phyloP scores from a whole-genome alignment of 2,329 filamentous ascomycete genomes.

The Cercospora sp. region DNA sequence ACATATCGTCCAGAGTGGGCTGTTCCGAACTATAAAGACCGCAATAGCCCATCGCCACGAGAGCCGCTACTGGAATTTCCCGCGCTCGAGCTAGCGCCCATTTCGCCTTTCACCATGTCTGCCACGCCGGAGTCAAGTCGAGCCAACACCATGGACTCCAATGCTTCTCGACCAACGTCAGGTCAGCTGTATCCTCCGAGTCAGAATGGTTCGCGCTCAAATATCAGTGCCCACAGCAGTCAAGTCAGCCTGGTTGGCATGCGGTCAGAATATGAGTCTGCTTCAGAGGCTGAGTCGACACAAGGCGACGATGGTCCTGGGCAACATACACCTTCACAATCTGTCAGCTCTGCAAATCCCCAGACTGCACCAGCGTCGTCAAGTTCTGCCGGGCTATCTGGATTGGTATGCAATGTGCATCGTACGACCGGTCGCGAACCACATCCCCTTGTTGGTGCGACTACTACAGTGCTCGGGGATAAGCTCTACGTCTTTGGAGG shows the following conservation, averaged over 20 bases:
- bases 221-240: slow-evolving; percentile 48
- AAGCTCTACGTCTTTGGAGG: slow-evolving; percentile 97
- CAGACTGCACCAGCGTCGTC: slow-evolving; percentile 34
- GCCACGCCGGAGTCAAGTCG: slow-evolving; percentile 47
- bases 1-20: slow-evolving; percentile 42
- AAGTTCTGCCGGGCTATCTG: slow-evolving; percentile 62
- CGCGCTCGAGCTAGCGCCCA: slow-evolving; percentile 28
- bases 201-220: slow-evolving; percentile 39
- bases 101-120: slow-evolving; percentile 44
- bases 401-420: slow-evolving; percentile 68
- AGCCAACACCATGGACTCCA: slow-evolving; percentile 51
- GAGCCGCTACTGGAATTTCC: slow-evolving; percentile 29
- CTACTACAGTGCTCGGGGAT: slow-evolving; percentile 91
- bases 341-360: slow-evolving; percentile 18
- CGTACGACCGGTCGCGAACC: slow-evolving; percentile 90
- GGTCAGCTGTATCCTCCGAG: slow-evolving; percentile 43
- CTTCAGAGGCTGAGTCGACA: slow-evolving; percentile 39
- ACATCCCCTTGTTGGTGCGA: slow-evolving; percentile 87
- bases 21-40: slow-evolving; percentile 43
- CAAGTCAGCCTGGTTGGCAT: slow-evolving; percentile 48
- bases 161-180: slow-evolving; percentile 47
- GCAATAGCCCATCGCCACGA: slow-evolving; percentile 31
- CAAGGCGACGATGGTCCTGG: slow-evolving; percentile 30
- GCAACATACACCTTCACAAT: slow-evolving; percentile 36
- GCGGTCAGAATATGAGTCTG: slow-evolving; percentile 46